Base-by-base conservation (phyloP, 2,329 filamentous ascomycete genomes). In the Tothia fuscella region DNA sequence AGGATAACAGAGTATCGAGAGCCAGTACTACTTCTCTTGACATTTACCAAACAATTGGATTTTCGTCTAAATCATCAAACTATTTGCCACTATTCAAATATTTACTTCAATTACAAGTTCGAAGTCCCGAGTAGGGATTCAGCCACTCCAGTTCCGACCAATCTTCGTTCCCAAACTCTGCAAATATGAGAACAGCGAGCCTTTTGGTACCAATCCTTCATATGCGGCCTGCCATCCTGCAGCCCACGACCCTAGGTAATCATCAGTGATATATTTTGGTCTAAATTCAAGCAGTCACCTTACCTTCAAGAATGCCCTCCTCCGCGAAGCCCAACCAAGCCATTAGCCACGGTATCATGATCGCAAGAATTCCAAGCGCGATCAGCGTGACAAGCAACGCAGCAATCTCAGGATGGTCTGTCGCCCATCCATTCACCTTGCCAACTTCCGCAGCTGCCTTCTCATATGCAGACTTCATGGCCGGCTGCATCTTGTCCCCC, bases 301-400 rank as follows among this genome's bases (percentile, higher is more conserved):
- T 36, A 42, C 39, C 30, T 42, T 42, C 39, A 36, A 42, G 10
- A 14, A 42, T 42, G 13, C 39, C 39, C 30, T 42, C 39, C 31
- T 42, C 39, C 35, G 39, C 25, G 31, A 42, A 42, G n/a, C 39
- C 39, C 21, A 34, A 20, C 19, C 32, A 42, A 31, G 39, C 25
- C 39, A 42, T 35, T 21, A 42, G 30, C 39, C 39, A 42, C 39
- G 31, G 39, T 21, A 20, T 37, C 30, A 42, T 26, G 20, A 42
- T 21, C 4, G 39, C 39, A 33, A 42, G 39, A 28, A 42, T 22
- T 33, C 39, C 39, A 14, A 42, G 30, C 3, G 39, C 39, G 22
- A 42, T 42, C 29, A 42, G 31, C 6, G 39, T 42, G 22, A 42
- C 22, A 42, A 42, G 3, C 20, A 42, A 13, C 32, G 39, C 39